Conservation (phyloP, 2,329 filamentous ascomycete genomes). For the Magnaporthales sp. region DNA sequence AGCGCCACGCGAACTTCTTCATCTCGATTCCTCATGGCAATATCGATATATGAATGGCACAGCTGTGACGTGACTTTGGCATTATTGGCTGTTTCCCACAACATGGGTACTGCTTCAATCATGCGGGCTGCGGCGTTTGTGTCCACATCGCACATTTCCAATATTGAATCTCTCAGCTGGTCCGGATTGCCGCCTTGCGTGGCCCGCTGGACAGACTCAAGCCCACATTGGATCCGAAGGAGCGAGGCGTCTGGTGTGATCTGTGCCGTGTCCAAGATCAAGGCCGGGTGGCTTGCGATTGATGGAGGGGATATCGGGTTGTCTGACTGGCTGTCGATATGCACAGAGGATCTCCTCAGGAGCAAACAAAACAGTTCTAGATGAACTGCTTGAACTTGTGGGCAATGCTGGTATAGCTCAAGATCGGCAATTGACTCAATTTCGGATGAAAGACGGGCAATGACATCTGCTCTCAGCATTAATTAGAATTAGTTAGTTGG, state of each 20-base stretch:
- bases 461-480: not conserved
- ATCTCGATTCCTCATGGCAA: conserved; percentile 27
- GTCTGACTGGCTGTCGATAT: not conserved
- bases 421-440: not conserved
- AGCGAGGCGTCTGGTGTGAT: conserved; percentile 20
- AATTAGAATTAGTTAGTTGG: too few relatives aligned
- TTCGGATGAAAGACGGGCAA: not conserved
- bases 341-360: not conserved
- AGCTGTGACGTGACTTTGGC: conserved; percentile 22
- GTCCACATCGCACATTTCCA: conserved; percentile 27
- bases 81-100: conserved; percentile 15
- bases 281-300: not conserved
- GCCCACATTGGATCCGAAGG: conserved; percentile 27
- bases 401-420: conserved; percentile 12
- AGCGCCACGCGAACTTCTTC: conserved; percentile 38
- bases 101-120: conserved; percentile 27
- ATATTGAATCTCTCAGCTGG: conserved; percentile 21
- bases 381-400: conserved; percentile 36
- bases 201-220: conserved; percentile 27
- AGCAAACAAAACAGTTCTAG: conserved; percentile 22
- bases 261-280: not conserved
- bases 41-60: conserved; percentile 32
- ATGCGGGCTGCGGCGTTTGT: conserved; percentile 30
- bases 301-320: not conserved
- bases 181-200: conserved; percentile 9